phyloP scores from a whole-genome alignment of 495 filamentous ascomycete genomes.

The Trichocladium uniseriatum region DNA sequence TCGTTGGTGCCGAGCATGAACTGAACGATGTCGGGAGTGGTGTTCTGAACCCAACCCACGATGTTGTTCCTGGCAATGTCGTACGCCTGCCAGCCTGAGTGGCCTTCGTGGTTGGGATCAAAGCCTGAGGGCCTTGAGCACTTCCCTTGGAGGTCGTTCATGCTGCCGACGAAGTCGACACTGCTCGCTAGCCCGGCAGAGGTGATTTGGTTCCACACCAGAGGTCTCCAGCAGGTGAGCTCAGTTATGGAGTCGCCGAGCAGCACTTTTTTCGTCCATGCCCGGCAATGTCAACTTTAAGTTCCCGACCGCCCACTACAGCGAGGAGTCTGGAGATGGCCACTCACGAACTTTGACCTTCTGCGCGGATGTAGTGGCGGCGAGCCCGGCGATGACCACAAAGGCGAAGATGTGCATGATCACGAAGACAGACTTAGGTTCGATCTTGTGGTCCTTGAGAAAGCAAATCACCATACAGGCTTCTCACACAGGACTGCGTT shows the following conservation, averaged over 20 bases:
- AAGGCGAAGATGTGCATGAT: constrained; percentile 9
- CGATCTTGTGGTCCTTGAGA: constrained; percentile 3
- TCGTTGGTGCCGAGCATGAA: constrained; percentile 38
- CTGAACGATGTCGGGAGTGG: constrained; percentile 31
- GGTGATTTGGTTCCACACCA: constrained; percentile 25
- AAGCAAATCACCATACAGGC: too few species aligned
- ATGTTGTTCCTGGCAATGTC: constrained; percentile 32
- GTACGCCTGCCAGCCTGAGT: constrained; percentile 31
- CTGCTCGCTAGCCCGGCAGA: constrained; percentile 17
- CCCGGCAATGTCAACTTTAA: background rate
- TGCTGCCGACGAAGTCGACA: constrained; percentile 30
- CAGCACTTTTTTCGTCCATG: constrained; percentile 26
- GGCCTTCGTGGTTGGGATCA: constrained; percentile 30
- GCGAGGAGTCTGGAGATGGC: background rate
- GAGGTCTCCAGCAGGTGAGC: constrained; percentile 29
- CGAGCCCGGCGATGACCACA: constrained; percentile 8
- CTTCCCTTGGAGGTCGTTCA: constrained; percentile 19
- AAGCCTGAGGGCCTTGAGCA: constrained; percentile 17
- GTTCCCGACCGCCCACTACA: background rate
- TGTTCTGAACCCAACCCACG: constrained; percentile 23
- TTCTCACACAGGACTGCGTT: too few species aligned
- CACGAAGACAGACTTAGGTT: background rate
- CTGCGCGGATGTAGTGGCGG: constrained; percentile 4
- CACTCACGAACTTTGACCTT: constrained; percentile 20
- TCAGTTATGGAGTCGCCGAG: constrained; percentile 33